Conservation (phyloP, 257 asterid genomes). For the Plectranthus barbatus region DNA sequence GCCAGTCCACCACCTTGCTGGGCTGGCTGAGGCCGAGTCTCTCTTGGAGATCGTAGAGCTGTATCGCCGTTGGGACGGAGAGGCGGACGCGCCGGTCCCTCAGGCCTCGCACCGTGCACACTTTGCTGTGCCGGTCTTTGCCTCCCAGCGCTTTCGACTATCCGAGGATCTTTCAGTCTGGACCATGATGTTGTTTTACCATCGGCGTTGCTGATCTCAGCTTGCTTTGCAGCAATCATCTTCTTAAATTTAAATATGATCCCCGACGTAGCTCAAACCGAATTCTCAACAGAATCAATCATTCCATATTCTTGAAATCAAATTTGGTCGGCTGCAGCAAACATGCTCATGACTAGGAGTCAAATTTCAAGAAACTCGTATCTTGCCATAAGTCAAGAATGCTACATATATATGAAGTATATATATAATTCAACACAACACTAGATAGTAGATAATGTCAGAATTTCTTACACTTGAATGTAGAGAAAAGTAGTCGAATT, state of each 20-base stretch:
- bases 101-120: slow-evolving; percentile 65
- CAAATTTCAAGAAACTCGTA: too few relatives aligned
- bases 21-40: slow-evolving; percentile 58
- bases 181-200: slow-evolving; percentile 42
- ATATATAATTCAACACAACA: too few relatives aligned
- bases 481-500: not conserved
- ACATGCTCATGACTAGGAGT: too few relatives aligned
- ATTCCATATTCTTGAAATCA: too few relatives aligned
- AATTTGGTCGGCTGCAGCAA: too few relatives aligned
- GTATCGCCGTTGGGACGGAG: slow-evolving; percentile 79
- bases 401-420: too few relatives aligned
- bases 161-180: slow-evolving; percentile 56
- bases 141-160: slow-evolving; percentile 63
- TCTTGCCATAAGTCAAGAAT: too few relatives aligned
- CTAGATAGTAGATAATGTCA: not conserved
- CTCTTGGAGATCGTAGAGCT: slow-evolving; percentile 76
- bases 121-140: too few relatives aligned
- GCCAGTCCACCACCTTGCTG: slow-evolving; percentile 93
- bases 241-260: slow-evolving; percentile 30
- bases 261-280: too few relatives aligned
- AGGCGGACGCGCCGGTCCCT: slow-evolving; percentile 75
- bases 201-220: not conserved
- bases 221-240: slow-evolving; percentile 20
- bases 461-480: slow-evolving; percentile 2
- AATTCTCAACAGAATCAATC: too few relatives aligned